Base-by-base conservation (phyloP, 1,139 yeast species). In the Scheffersomyces illinoinensis region DNA sequence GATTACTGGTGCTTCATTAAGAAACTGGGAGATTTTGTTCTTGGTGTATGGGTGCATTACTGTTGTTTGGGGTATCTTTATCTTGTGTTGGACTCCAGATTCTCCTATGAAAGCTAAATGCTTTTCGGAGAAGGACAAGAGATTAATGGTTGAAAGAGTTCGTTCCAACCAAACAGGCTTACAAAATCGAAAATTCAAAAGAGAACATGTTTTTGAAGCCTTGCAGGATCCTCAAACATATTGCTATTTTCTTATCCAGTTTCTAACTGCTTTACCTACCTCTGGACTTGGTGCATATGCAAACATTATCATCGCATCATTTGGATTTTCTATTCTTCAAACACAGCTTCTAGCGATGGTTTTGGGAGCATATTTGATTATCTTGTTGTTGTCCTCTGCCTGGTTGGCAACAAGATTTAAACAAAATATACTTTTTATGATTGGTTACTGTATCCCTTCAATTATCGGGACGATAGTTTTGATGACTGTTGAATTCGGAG, bases 11-110 rank as follows among this genome's bases (percentile, higher is more conserved):
- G 60, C 64, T 19, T 52, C 56, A 3, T 55, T 70, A 50, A 53
- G 58, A 19, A 61, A 60, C 50, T 70, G 73, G 72, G 64, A 65
- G 56, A 59, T 68, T 33, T 55, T 69, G 46, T 69, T 67, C 55
- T 58, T 69, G 18, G 26, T n/a, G n/a, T n/a, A n/a, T n/a, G n/a
- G n/a, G n/a, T n/a, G n/a, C n/a, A n/a, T n/a, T n/a, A n/a, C n/a
- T n/a, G n/a, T n/a, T n/a, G n/a, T n/a, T n/a, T n/a, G n/a, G n/a
- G n/a, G n/a, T n/a, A n/a, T n/a, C n/a, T 52, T 63, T 4, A 61
- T 65, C 39, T 60, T 56, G 39, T 59, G 59, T 33, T 60, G 64
- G 26, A 24, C 66, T 24, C 71, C 71, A 6, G 63, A 66, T 55
- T 60, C 63, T 54, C 68, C 71, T 21, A 59, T 57, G 47, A 57